Evolutionary conservation across 2,329 filamentous ascomycete species (phyloP).

Genomic region (Aspergillus fumigatus): DNA sequence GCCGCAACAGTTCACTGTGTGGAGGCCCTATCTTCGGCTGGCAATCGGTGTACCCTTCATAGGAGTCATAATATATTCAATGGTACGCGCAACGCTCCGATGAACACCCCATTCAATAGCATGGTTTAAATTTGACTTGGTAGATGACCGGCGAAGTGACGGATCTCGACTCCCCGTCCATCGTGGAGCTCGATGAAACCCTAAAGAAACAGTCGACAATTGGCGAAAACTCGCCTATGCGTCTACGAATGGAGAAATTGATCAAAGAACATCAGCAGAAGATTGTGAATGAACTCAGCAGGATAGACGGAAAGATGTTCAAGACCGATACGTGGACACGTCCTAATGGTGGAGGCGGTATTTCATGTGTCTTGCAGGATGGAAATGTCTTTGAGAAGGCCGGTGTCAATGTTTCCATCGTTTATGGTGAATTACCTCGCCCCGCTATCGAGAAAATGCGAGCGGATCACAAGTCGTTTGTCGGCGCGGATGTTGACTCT

Average conservation of each 20-base stretch:
- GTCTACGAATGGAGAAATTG: slow-evolving; percentile 93
- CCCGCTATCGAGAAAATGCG: slow-evolving; percentile 90
- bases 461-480: slow-evolving; percentile 87
- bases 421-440: slow-evolving; percentile 85
- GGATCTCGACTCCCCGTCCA: slow-evolving; percentile 50
- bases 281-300: slow-evolving; percentile 78
- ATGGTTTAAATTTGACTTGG: slow-evolving; percentile 5
- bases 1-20: slow-evolving; percentile 34
- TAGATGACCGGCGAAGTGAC: slow-evolving; percentile 37
- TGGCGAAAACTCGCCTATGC: slow-evolving; percentile 81
- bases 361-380: slow-evolving; percentile 91
- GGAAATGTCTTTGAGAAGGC: slow-evolving; percentile 98
- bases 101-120: background rate
- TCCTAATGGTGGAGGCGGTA: slow-evolving; percentile 84
- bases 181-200: slow-evolving; percentile 79
- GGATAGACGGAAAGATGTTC: slow-evolving; percentile 79
- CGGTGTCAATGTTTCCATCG: slow-evolving; percentile 89
- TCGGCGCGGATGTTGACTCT: slow-evolving; percentile 68
- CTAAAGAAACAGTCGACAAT: slow-evolving; percentile 74
- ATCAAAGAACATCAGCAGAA: slow-evolving; percentile 88
- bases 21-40: slow-evolving; percentile 45
- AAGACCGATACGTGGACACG: slow-evolving; percentile 80
- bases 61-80: slow-evolving; percentile 47
- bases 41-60: slow-evolving; percentile 48
- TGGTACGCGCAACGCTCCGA: slow-evolving; percentile 36